Conservation (phyloP, 2,329 filamentous ascomycete species). For the Rutstroemia sp. region DNA sequence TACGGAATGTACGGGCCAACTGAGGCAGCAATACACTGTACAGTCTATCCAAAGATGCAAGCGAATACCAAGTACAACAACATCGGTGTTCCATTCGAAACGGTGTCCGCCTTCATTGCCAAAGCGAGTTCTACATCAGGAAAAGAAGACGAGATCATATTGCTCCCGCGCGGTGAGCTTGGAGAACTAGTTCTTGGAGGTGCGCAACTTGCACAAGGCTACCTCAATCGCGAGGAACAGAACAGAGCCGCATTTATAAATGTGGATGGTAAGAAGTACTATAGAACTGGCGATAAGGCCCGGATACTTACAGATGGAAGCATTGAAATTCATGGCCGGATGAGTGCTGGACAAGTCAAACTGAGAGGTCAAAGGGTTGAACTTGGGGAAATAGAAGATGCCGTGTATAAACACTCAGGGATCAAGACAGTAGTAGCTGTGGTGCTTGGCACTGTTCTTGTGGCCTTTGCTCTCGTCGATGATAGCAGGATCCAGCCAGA, state of each 20-base stretch:
- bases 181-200: constrained; percentile 75
- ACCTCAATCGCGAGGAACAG: constrained; percentile 73
- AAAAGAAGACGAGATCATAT: constrained; percentile 18
- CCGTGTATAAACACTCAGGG: constrained; percentile 49
- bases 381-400: constrained; percentile 71
- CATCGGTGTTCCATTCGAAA: constrained; percentile 73
- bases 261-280: constrained; percentile 57
- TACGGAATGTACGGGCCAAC: constrained; percentile 95
- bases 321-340: constrained; percentile 77
- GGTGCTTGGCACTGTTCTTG: constrained; percentile 60
- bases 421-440: constrained; percentile 61
- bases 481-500: constrained; percentile 29
- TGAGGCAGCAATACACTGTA: constrained; percentile 87
- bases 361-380: constrained; percentile 77
- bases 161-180: constrained; percentile 26
- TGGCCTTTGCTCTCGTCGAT: constrained; percentile 54
- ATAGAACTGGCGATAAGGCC: constrained; percentile 81
- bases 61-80: constrained; percentile 51
- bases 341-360: constrained; percentile 77
- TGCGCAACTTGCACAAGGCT: constrained; percentile 68
- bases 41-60: constrained; percentile 58
- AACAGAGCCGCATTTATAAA: constrained; percentile 65
- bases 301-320: constrained; percentile 57
- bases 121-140: constrained; percentile 13
- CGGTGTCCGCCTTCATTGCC: constrained; percentile 44